These are phyloP conservation scores for Ophiostoma angusticollis DNA, from an alignment of 2,329 filamentous ascomycete species.

Conservation along the genomic window DNA sequence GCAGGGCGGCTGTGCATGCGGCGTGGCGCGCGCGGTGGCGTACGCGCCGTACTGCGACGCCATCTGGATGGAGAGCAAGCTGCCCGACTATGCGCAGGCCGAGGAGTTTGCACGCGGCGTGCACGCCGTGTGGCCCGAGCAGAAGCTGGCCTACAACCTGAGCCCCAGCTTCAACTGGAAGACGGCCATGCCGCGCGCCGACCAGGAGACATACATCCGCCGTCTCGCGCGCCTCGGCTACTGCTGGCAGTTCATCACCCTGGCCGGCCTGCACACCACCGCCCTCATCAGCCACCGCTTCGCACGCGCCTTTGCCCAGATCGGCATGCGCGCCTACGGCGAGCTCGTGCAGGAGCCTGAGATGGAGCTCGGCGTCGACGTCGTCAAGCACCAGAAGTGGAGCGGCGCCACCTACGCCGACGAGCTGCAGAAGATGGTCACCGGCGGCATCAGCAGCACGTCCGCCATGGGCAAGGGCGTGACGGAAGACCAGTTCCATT, in stretches of 20 bases:
- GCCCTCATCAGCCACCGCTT: slow-evolving; percentile 87
- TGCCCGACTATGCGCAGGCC: slow-evolving; percentile 83
- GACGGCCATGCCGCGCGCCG: slow-evolving; percentile 76
- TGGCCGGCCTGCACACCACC: slow-evolving; percentile 90
- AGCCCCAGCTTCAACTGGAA: slow-evolving; percentile 99
- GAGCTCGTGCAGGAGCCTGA: slow-evolving; percentile 97
- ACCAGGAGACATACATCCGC: slow-evolving; percentile 95
- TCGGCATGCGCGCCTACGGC: slow-evolving; percentile 92
- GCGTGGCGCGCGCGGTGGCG: slow-evolving; percentile 77
- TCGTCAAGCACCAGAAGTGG: slow-evolving; percentile 99
- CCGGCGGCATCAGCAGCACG: slow-evolving; percentile 79
- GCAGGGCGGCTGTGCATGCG: slow-evolving; percentile 80
- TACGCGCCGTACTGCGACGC: slow-evolving; percentile 90
- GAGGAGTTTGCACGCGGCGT: slow-evolving; percentile 89
- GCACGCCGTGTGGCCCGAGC: slow-evolving; percentile 87
- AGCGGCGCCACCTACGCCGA: slow-evolving; percentile 90
- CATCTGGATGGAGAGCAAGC: slow-evolving; percentile 99
- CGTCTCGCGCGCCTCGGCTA: slow-evolving; percentile 80
- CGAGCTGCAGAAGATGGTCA: slow-evolving; percentile 93
- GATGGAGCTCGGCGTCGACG: slow-evolving; percentile 80
- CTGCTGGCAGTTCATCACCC: slow-evolving; percentile 99
- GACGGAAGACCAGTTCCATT: slow-evolving; percentile 92
- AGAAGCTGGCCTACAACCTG: slow-evolving; percentile 98
- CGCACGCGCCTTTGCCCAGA: slow-evolving; percentile 62
- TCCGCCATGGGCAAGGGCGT: slow-evolving; percentile 96